Conservation (phyloP, 129 eudicot species). For the Chrysanthemum makinoi region DNA sequence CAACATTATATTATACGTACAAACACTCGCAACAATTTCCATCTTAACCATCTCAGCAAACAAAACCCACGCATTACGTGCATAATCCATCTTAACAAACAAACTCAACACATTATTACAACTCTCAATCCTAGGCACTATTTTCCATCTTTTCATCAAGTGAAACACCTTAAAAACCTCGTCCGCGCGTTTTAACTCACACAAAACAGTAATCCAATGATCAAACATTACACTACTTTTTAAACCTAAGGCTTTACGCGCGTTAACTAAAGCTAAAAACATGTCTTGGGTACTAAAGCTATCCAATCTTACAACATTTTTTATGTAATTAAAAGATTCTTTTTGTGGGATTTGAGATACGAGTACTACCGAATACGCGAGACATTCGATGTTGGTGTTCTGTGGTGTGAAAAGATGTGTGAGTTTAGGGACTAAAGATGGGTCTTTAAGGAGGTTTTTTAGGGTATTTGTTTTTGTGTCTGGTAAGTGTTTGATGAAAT, state of each 20-base stretch:
- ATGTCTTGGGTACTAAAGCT: conserved; percentile 23
- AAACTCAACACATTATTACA: conserved; percentile 59
- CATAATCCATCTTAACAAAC: conserved; percentile 41
- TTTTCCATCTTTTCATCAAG: conserved; percentile 38
- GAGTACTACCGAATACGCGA: conserved; percentile 50
- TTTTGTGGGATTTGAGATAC: conserved; percentile 39
- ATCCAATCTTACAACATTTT: conserved; percentile 31
- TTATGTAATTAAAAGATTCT: conserved; percentile 34
- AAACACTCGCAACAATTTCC: conserved; percentile 41
- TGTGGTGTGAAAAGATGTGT: conserved; percentile 32
- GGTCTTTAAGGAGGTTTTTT: conserved; percentile 42
- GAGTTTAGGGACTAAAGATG: conserved; percentile 41
- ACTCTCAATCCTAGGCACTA: conserved; percentile 49
- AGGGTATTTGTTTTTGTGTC: conserved; percentile 40
- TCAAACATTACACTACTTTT: conserved; percentile 43
- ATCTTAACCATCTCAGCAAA: conserved; percentile 66
- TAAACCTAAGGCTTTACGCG: conserved; percentile 38
- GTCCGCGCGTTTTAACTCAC: conserved; percentile 56
- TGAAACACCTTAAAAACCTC: conserved; percentile 50
- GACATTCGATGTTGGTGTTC: conserved; percentile 29
- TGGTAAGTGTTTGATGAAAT: conserved; percentile 65
- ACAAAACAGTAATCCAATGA: conserved; percentile 43
- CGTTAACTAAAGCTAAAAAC: conserved; percentile 40
- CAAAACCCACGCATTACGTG: conserved; percentile 47
- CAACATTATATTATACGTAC: conserved; percentile 70